These are phyloP conservation scores for Arthrobotrys pseudoclavata DNA, from an alignment of 2,329 filamentous ascomycete species.

Conservation along the genomic window DNA sequence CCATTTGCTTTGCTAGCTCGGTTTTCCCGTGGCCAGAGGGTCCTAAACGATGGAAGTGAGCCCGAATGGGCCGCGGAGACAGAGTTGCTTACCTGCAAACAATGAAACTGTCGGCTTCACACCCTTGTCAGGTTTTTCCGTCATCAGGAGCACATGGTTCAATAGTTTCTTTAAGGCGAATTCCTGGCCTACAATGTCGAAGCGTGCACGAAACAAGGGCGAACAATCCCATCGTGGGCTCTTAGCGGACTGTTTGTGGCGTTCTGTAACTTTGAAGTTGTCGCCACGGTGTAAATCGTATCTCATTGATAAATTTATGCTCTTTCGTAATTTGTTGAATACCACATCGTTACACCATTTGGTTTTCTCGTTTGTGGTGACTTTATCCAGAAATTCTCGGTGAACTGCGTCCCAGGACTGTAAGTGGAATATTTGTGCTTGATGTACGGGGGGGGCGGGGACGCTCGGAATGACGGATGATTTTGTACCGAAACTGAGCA, in stretches of 20 bases:
- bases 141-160: slow-evolving; percentile 2
- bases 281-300: slow-evolving; percentile 20
- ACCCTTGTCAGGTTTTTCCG: slow-evolving; percentile 59
- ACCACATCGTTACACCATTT: slow-evolving; percentile 3
- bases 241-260: not conserved
- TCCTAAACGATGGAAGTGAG: slow-evolving; percentile 19
- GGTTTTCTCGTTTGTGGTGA: not conserved
- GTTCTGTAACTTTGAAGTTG: slow-evolving; percentile 1
- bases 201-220: slow-evolving; percentile 1
- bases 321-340: not conserved
- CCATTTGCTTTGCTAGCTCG: slow-evolving; percentile 68
- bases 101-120: slow-evolving; percentile 66
- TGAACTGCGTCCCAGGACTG: not conserved
- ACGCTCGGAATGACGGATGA: slow-evolving; percentile 6
- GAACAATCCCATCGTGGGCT: slow-evolving; percentile 7
- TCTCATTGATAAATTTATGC: slow-evolving; percentile 18
- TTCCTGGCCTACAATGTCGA: slow-evolving; percentile 9
- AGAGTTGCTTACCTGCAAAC: slow-evolving; percentile 66
- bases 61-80: not conserved
- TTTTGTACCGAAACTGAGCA: slow-evolving; percentile 7
- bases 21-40: slow-evolving; percentile 70
- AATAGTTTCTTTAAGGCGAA: not conserved
- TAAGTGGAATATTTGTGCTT: slow-evolving; percentile 1
- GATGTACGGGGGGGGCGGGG: not conserved
- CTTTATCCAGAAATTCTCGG: slow-evolving; percentile 2